A percentile compares a stretch with the other conserved stretches of the same genome.
Conservation (phyloP, 106 monocot genomes). For the Ottelia alismoides region DNA sequence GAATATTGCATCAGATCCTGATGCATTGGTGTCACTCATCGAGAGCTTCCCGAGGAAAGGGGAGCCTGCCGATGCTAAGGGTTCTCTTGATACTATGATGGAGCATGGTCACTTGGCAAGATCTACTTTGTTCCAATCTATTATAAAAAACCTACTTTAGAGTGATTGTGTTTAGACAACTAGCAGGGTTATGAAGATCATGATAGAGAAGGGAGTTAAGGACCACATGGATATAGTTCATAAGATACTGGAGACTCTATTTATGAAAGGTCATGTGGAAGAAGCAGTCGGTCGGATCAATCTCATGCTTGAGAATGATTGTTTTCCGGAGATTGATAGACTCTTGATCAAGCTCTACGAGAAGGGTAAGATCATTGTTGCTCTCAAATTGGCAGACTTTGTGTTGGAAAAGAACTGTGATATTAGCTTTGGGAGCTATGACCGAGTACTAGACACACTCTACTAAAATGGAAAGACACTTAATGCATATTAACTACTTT, state of each 20-base stretch:
- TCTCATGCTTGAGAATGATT: constrained; percentile 47
- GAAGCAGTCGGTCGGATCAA: constrained; percentile 81
- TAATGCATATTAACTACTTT: constrained; percentile 67
- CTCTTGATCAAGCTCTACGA: constrained; percentile 46
- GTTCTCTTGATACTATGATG: constrained; percentile 71
- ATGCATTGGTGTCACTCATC: constrained; percentile 38
- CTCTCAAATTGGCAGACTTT: constrained; percentile 68
- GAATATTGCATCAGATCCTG: constrained; percentile 43
- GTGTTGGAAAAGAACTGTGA: constrained; percentile 68
- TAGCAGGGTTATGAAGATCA: constrained; percentile 86
- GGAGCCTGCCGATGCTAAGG: constrained; percentile 76
- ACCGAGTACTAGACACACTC: constrained; percentile 55
- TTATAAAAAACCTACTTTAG: constrained; percentile 60
- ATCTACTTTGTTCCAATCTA: constrained; percentile 49
- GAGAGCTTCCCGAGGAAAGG: constrained; percentile 73
- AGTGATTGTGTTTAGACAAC: constrained; percentile 79
- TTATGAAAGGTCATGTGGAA: constrained; percentile 82
- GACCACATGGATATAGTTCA: constrained; percentile 75
- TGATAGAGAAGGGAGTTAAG: constrained; percentile 86
- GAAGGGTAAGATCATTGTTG: constrained; percentile 38
- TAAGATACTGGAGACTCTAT: constrained; percentile 66
- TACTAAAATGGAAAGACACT: constrained; percentile 41
- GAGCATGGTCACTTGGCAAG: constrained; percentile 68
- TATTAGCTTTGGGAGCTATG: constrained; percentile 55
- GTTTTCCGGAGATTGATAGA: constrained; percentile 40